phyloP scores from a whole-genome alignment of 495 filamentous ascomycete species.

The Aspergillus diversus region DNA sequence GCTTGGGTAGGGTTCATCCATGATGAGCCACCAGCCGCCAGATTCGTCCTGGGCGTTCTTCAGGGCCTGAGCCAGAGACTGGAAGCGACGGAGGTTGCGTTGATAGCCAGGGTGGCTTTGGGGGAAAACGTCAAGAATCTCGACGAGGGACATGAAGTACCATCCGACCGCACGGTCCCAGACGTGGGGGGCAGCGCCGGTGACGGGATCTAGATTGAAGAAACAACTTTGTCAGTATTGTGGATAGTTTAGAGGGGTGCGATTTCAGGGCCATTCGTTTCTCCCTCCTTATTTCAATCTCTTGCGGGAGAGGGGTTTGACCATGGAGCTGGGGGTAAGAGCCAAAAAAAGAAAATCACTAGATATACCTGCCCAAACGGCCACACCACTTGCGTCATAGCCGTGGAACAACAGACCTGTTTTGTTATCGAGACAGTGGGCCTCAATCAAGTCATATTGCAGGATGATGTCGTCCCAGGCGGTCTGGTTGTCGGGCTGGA shows the following conservation, averaged over 20 bases:
- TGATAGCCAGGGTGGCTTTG: constrained; percentile 15
- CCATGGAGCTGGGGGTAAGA: too few species aligned
- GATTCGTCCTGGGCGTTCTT: constrained; percentile 16
- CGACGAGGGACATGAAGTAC: constrained; percentile 25
- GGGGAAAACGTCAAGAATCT: constrained; percentile 24
- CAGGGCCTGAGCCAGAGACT: constrained; percentile 15
- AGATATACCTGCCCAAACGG: constrained; percentile 21
- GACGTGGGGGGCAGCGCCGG: constrained; percentile 19
- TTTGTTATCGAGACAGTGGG: constrained; percentile 10
- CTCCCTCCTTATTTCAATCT: too few species aligned
- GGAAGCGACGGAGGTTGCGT: constrained; percentile 18
- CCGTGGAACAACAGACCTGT: constrained; percentile 20
- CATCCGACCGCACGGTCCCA: constrained; percentile 25
- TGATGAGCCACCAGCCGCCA: constrained; percentile 25
- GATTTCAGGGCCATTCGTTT: not conserved
- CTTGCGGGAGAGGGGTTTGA: too few species aligned
- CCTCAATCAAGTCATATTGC: constrained; percentile 27
- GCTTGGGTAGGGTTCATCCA: constrained; percentile 19
- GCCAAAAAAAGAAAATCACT: not conserved
- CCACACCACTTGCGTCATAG: constrained; percentile 14
- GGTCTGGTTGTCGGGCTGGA: constrained; percentile 16
- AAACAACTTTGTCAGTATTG: not conserved
- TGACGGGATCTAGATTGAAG: constrained; percentile 18
- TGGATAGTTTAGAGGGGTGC: not conserved
- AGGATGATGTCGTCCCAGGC: constrained; percentile 25